A percentile compares a stretch with the other conserved stretches of the same genome.
These are phyloP conservation scores for Candida verbasci DNA, from an alignment of 805 yeast genomes.

Conservation along the genomic window DNA sequence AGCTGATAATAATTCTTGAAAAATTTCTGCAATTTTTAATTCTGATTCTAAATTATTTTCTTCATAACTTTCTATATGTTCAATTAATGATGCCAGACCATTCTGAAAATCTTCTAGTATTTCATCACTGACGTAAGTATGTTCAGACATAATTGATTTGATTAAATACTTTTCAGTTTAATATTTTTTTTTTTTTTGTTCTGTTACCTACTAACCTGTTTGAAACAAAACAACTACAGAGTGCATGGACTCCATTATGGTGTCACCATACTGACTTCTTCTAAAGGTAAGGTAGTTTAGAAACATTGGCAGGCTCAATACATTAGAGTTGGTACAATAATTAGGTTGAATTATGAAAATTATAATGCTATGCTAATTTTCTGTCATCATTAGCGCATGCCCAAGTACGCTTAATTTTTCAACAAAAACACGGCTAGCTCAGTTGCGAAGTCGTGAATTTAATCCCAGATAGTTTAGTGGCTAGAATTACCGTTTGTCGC, in stretches of 20 bases:
- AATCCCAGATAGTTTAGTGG: constrained; percentile 12
- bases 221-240: too few species aligned
- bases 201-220: too few species aligned
- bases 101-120: constrained; percentile 28
- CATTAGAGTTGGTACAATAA: too few species aligned
- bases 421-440: background rate
- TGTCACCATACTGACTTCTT: too few species aligned
- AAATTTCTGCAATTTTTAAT: constrained; percentile 20
- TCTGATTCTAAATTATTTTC: constrained; percentile 14
- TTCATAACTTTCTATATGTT: constrained; percentile 24
- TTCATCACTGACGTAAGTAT: constrained; percentile 23
- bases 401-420: background rate
- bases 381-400: too few species aligned
- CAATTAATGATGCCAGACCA: constrained; percentile 30
- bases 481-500: constrained; percentile 19
- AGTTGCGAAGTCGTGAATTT: background rate
- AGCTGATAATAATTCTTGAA: constrained; percentile 29
- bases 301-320: too few species aligned
- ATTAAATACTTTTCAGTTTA: background rate
- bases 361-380: too few species aligned
- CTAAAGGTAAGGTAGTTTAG: too few species aligned
- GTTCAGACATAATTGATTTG: background rate
- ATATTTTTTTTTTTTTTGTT: background rate
- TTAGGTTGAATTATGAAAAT: too few species aligned
- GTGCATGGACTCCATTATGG: too few species aligned